Evolutionary conservation across 148 eudicot genomes (phyloP), one percentile per base, ranked within the genome.

Genomic region (Selenicereus undatus): DNA sequence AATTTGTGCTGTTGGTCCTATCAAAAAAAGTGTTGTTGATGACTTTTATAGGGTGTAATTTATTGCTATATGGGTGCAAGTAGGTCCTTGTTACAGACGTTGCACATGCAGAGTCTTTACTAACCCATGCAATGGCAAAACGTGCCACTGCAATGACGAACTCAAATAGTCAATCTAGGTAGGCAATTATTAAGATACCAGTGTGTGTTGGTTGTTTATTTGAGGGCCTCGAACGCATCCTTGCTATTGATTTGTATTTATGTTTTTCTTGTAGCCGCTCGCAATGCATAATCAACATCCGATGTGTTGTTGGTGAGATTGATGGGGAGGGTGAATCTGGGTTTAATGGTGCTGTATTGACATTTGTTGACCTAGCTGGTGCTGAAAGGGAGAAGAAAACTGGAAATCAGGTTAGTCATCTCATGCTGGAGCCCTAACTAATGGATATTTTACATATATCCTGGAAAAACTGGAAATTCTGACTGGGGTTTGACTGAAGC

Each of bases 281-380:
- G 18, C 99, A 96, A 74, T 96, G 99, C 89, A 89, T 96, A 82
- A 96, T 96, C 65, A 91, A 87, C 87, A 91, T 96, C 50, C 91
- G 91, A 24, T 78, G 82, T 83, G 81, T 76, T 79, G 43, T 80
- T 73, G 82, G 86, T 70, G 85, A 84, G 81, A 76, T 76, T 78
- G 79, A 77, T 43, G 86, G 82, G 81, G 85, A 87, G 82, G 82
- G 42, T 79, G 87, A 85, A 74, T 43, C 56, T 74, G 79, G 56
- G 64, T 48, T 39, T 17, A 80, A 64, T 65, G 84, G 85, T 79
- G 81, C 87, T 80, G 78, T 87, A 50, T 86, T 96, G 90, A 96
- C 98, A 70, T 90, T 96, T 80, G 97, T 96, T 88, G 98, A 96
- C 81, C 94, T 96, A 76, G 99, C 98, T 73, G 99, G 99, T 80